Conservation (phyloP, 1,284 basidiomycete species). For the Marasmius oreades region DNA sequence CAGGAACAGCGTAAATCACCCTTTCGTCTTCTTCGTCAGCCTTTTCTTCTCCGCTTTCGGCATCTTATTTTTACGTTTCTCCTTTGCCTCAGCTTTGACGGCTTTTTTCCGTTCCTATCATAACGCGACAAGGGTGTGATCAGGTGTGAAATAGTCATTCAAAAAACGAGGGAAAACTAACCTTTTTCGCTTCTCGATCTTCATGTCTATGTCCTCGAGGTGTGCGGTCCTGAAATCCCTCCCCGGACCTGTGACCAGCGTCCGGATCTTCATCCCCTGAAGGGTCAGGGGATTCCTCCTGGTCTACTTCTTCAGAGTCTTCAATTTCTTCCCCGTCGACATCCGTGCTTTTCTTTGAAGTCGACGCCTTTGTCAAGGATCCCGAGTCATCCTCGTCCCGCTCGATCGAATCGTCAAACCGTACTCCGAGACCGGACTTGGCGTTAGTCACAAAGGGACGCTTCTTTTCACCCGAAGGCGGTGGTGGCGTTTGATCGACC, state of each 20-base stretch:
- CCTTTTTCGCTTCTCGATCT: constrained; percentile 91
- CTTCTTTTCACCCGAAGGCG: not conserved
- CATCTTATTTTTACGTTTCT: constrained; percentile 89
- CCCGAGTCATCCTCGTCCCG: constrained; percentile 23
- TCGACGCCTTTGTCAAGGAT: constrained; percentile 11
- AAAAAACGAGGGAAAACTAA: constrained; percentile 26
- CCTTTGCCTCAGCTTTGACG: constrained; percentile 81
- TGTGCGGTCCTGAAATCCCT: constrained; percentile 44
- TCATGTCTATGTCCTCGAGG: constrained; percentile 87
- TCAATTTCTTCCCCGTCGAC: not conserved
- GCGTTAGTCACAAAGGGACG: not conserved
- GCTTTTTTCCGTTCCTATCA: constrained; percentile 86
- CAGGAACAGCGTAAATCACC: not conserved
- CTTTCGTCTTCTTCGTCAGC: constrained; percentile 61
- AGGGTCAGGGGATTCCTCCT: constrained; percentile 25
- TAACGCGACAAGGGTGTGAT: constrained; percentile 11
- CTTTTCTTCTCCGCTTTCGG: constrained; percentile 91
- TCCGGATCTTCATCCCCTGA: not conserved
- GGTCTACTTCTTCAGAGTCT: constrained; percentile 3
- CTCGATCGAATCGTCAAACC: constrained; percentile 17
- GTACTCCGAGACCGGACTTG: constrained; percentile 16
- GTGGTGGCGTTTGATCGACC: constrained; percentile 27
- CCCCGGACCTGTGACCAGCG: constrained; percentile 3
- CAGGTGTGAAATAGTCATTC: constrained; percentile 6
- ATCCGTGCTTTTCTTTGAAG: not conserved